Base-by-base conservation (phyloP, 441 rosid genomes). In the Pelargonium citronellum region DNA sequence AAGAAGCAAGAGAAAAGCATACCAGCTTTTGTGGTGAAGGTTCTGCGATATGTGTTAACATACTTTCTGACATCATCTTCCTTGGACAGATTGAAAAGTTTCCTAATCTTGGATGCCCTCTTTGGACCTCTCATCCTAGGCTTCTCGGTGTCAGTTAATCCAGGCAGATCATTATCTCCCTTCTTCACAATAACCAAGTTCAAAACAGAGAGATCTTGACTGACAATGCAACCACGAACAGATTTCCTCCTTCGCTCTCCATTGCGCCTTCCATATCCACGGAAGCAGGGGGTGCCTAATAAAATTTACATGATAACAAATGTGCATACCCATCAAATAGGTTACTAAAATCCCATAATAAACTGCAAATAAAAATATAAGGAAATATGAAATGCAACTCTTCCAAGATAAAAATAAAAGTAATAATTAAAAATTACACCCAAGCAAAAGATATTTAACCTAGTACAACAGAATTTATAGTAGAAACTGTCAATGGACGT, bases 41-140 rank as follows among this genome's bases (percentile, higher is more conserved):
- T 79, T 75, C 88, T 79, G 66, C 88, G 79, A 83, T 83, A 85
- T 37, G 88, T 85, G 82, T 85, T 85, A 62, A 85, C 88, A 1
- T 85, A 85, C 39, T 78, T 83, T 69, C 87, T 69, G 11, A 85
- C 89, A 80, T 85, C 87, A 75, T 85, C 89, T n/a, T 85, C 89
- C 77, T 85, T 85, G 0, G 75, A 74, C 60, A 85, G 89, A 76
- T 83, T 83, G 64, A 83, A 85, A 46, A 83, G 73, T 44, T 83
- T 83, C 67, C 85, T 73, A 74, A 83, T 85, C 84, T 85, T 83
- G 17, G 87, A 83, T 0, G 89, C 89, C 69, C 89, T 83, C 79
- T 83, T 85, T 2, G 89, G 89, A 27, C 87, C 89, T 68, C 87
- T 83, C 87, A 83, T 83, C 64, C 87, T 81, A 20, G 85, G 87